Conservation (phyloP, 202 grass and related monocot species). For the Setaria italica region DNA sequence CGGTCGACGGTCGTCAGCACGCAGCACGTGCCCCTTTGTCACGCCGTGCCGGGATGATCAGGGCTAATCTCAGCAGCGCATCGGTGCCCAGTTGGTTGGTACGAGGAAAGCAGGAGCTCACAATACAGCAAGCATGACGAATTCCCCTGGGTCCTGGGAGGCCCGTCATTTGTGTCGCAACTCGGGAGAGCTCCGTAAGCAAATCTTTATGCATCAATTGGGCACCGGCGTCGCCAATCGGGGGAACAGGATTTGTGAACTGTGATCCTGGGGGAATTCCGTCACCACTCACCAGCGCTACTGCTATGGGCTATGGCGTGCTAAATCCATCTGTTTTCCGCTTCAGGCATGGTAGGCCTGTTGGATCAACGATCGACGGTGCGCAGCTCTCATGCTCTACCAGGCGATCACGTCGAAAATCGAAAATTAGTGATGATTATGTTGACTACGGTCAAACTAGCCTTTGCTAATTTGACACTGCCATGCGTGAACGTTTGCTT, state of each 20-base stretch:
- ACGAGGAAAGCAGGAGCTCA: background rate
- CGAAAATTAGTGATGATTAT: too few relatives aligned
- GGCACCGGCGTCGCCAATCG: too few relatives aligned
- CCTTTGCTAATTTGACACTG: background rate
- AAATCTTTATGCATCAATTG: background rate
- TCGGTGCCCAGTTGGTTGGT: background rate
- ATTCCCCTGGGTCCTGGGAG: background rate
- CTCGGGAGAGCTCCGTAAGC: background rate
- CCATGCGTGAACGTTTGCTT: too few relatives aligned
- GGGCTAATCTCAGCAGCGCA: background rate
- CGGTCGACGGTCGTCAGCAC: background rate
- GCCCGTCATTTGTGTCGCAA: background rate
- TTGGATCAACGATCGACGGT: background rate
- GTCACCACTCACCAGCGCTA: too few relatives aligned
- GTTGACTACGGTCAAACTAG: background rate
- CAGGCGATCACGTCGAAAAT: background rate
- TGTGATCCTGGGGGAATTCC: too few relatives aligned
- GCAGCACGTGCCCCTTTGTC: background rate
- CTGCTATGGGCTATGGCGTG: too few relatives aligned
- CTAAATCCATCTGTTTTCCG: too few relatives aligned
- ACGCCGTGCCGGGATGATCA: background rate
- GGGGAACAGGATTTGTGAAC: too few relatives aligned
- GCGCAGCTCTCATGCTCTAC: background rate
- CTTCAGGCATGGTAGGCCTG: background rate
- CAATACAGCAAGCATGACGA: background rate